Conservation (phyloP, 2,329 filamentous ascomycete species). For the Davidsoniella australis region DNA sequence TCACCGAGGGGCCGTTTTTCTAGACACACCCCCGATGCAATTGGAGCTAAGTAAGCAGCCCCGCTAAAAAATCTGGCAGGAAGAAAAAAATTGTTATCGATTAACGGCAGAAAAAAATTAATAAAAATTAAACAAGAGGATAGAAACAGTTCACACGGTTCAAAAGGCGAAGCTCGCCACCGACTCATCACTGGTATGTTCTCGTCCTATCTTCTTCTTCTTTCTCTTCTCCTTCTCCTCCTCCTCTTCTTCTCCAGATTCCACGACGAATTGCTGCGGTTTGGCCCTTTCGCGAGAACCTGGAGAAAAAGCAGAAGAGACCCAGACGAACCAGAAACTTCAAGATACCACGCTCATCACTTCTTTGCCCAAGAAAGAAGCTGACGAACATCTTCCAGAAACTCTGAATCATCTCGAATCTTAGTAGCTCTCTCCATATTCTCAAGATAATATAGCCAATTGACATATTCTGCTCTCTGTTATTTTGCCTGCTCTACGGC, state of each 20-base stretch:
- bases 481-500: conserved; percentile 15
- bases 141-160: not conserved
- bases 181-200: not conserved
- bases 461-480: conserved; percentile 9
- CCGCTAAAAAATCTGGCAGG: not conserved
- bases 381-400: not conserved
- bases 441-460: not conserved
- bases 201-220: not conserved
- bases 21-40: conserved; percentile 5
- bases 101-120: not conserved
- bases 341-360: not conserved
- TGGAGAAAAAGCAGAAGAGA: conserved; percentile 13
- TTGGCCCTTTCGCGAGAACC: conserved; percentile 12
- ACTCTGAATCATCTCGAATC: conserved; percentile 5
- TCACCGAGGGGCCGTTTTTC: not conserved
- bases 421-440: conserved; percentile 4
- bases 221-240: not conserved
- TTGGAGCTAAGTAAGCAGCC: conserved; percentile 1
- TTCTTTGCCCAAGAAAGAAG: conserved; percentile 4
- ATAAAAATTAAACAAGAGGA: not conserved
- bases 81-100: conserved; percentile 7
- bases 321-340: conserved; percentile 5
- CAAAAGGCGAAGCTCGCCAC: conserved; percentile 9
- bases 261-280: conserved; percentile 11
- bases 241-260: conserved; percentile 10